phyloP scores from a whole-genome alignment of 441 rosid genomes.

The Syzygium malaccense region DNA sequence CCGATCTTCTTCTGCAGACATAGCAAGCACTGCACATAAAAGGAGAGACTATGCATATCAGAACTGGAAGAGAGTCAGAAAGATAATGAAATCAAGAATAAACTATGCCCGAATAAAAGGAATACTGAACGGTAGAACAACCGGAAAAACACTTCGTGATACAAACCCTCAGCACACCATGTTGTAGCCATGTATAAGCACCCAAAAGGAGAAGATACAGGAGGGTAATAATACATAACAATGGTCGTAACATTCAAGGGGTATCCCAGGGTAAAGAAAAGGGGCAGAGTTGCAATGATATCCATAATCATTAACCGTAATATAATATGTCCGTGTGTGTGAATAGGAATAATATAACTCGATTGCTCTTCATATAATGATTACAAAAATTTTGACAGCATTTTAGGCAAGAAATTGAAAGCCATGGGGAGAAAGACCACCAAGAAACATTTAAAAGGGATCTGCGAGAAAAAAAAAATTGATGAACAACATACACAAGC shows the following conservation, averaged over 20 bases:
- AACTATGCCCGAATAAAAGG: neutral
- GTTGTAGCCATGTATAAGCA: neutral
- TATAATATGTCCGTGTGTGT: neutral
- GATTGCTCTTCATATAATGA: neutral
- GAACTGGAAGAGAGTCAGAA: neutral
- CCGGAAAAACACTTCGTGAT: neutral
- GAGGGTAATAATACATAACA: neutral
- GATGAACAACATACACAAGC: neutral
- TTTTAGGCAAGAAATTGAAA: neutral
- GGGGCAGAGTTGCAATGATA: neutral
- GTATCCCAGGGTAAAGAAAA: neutral
- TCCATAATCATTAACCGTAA: neutral
- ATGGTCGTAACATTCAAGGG: neutral
- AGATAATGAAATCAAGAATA: neutral
- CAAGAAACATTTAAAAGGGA: neutral
- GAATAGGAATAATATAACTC: neutral
- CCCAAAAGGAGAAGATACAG: neutral
- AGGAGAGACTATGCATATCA: neutral
- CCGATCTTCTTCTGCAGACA: constrained; percentile 83
- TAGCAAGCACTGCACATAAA: constrained; percentile 19
- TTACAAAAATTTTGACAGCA: neutral
- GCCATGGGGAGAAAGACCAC: neutral
- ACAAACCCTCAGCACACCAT: neutral
- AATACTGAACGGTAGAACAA: neutral
- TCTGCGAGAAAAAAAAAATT: neutral